phyloP scores from a whole-genome alignment of 352 stramenopile species.

The Hyaloperonospora brassicae region DNA sequence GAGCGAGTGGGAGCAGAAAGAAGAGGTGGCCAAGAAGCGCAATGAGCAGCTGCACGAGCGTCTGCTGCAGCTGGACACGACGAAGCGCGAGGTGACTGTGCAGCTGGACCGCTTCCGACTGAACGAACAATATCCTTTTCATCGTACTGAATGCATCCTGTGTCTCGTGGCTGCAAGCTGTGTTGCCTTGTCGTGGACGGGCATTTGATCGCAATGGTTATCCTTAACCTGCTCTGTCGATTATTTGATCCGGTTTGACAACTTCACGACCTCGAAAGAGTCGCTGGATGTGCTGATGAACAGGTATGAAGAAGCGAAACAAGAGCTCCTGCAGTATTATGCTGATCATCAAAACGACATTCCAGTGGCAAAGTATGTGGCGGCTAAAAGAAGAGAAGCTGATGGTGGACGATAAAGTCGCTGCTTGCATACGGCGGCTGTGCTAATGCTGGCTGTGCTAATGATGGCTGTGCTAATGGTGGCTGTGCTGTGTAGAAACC shows the following conservation, averaged over 20 bases:
- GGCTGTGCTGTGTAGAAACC: constrained; percentile 32
- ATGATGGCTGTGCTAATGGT: too few relatives aligned
- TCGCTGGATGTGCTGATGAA: constrained; percentile 50
- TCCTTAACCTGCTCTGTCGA: constrained; percentile 21
- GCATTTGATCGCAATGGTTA: constrained; percentile 1
- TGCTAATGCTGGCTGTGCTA: too few relatives aligned
- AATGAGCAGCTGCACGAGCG: constrained; percentile 47
- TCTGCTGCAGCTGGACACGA: constrained; percentile 53
- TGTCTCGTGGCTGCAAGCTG: constrained; percentile 5
- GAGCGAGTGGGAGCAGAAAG: constrained; percentile 59
- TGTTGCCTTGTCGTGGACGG: background rate
- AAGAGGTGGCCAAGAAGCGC: constrained; percentile 30
- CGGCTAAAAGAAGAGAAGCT: background rate
- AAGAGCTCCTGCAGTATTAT: constrained; percentile 51
- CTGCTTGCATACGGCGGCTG: constrained; percentile 1
- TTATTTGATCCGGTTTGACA: constrained; percentile 5
- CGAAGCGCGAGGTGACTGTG: constrained; percentile 58
- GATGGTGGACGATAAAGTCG: background rate
- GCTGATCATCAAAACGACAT: constrained; percentile 63
- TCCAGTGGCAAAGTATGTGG: constrained; percentile 50
- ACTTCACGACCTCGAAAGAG: constrained; percentile 44
- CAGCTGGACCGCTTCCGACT: constrained; percentile 59
- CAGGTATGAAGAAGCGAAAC: constrained; percentile 58
- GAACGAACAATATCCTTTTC: constrained; percentile 61
- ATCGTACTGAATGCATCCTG: constrained; percentile 3